Conservation (phyloP, 371 early-diverging fungal genomes). For the Circinella umbellata region DNA sequence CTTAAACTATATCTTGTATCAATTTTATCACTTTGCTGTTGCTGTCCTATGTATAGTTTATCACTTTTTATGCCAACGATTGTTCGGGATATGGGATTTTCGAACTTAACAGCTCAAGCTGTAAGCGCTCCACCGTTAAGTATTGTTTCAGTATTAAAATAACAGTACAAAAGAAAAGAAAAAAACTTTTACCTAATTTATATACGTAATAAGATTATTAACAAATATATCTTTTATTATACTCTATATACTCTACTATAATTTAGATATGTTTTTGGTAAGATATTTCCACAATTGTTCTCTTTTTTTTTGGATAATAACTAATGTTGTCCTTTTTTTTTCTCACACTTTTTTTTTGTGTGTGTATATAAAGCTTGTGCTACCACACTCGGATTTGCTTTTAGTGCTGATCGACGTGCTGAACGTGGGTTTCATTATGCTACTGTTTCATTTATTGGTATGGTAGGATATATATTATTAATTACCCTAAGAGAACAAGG, state of each 20-base stretch:
- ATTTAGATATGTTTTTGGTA: neutral
- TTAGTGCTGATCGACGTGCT: constrained; percentile 63
- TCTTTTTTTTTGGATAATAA: no score
- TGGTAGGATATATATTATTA: constrained; percentile 67
- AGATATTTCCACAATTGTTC: no score
- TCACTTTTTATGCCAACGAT: constrained; percentile 75
- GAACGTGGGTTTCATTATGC: constrained; percentile 71
- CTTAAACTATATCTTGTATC: constrained; percentile 60
- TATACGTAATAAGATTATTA: no score
- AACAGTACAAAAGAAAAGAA: no score
- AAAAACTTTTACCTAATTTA: no score
- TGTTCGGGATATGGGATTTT: constrained; percentile 68
- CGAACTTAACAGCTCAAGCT: constrained; percentile 48
- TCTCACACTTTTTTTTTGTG: no score
- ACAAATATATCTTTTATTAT: neutral
- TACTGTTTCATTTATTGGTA: constrained; percentile 58
- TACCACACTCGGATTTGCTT: constrained; percentile 55
- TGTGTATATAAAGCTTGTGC: constrained; percentile 40
- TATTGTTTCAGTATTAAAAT: neutral
- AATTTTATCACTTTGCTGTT: constrained; percentile 58
- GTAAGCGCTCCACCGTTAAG: constrained; percentile 31
- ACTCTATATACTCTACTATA: no score
- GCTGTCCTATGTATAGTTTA: constrained; percentile 62
- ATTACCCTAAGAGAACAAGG: constrained; percentile 33
- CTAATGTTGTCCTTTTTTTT: no score